A percentile compares a stretch with the other conserved stretches of the same genome.
Evolutionary conservation across 75 land plant genomes (phyloP).

Genomic region (Adiantum capillusveneris): DNA sequence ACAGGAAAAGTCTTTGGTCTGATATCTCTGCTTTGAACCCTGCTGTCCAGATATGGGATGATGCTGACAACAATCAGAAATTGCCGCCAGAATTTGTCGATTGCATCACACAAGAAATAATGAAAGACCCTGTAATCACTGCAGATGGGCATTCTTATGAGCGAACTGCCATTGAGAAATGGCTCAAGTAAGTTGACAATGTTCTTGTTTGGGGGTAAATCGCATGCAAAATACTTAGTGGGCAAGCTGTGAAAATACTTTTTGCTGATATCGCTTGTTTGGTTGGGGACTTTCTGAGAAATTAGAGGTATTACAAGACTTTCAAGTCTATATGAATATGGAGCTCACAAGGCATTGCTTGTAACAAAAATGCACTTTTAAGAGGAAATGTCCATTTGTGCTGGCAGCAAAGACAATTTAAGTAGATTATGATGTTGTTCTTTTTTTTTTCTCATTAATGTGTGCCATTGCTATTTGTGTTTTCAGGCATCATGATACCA

Average conservation of each 20-base stretch:
- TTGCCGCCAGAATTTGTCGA: constrained; percentile 28
- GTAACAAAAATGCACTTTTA: background rate
- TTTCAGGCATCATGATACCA: constrained; percentile 28
- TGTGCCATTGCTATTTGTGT: background rate
- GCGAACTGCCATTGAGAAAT: constrained; percentile 33
- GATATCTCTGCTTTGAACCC: constrained; percentile 18
- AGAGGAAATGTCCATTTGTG: background rate
- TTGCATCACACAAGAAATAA: constrained; percentile 44
- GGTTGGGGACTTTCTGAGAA: background rate
- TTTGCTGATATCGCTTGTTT: background rate
- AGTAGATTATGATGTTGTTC: background rate
- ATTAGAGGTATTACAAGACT: background rate
- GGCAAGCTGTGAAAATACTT: background rate
- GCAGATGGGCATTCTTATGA: constrained; percentile 56
- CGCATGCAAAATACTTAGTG: background rate
- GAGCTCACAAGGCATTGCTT: background rate
- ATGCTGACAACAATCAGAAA: constrained; percentile 8
- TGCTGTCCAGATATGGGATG: constrained; percentile 22
- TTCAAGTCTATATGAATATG: background rate
- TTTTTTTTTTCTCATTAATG: background rate
- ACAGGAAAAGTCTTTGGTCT: constrained; percentile 22
- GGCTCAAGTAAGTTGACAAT: constrained; percentile 18
- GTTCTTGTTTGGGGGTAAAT: background rate
- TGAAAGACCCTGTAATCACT: constrained; percentile 46
- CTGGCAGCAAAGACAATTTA: background rate